A percentile compares a stretch with the other conserved stretches of the same genome.
These are phyloP conservation scores for Thermomyces lanuginosus DNA, from an alignment of 2,329 filamentous ascomycete species.

Conservation along the genomic window DNA sequence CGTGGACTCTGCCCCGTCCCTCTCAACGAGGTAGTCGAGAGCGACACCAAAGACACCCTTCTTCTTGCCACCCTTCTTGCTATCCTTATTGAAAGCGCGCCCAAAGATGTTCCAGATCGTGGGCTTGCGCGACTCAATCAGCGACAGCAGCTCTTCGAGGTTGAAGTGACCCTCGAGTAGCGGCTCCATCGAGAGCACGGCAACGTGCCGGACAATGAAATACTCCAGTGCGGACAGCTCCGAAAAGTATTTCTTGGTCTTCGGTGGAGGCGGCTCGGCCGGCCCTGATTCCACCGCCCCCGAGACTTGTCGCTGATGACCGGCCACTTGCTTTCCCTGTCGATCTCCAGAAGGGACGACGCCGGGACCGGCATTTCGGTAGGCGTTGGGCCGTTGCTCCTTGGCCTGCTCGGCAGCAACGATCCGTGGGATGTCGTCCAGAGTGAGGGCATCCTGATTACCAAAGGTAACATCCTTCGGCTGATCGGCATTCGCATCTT, in stretches of 20 bases:
- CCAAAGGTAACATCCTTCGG: conserved; percentile 73
- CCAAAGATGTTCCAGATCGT: conserved; percentile 98
- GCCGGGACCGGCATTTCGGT: conserved; percentile 59
- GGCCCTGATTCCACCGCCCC: conserved; percentile 32
- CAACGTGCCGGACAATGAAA: conserved; percentile 90
- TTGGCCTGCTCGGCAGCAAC: conserved; percentile 89
- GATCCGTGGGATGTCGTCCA: conserved; percentile 92
- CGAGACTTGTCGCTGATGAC: conserved; percentile 52
- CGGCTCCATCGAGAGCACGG: conserved; percentile 87
- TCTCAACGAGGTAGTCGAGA: conserved; percentile 75
- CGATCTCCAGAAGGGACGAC: conserved; percentile 40
- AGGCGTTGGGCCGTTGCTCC: conserved; percentile 69
- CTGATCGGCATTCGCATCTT: conserved; percentile 50
- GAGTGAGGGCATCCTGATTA: conserved; percentile 73
- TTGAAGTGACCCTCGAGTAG: conserved; percentile 78
- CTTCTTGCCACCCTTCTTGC: conserved; percentile 57
- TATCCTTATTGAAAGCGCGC: conserved; percentile 81
- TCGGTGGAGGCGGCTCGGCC: conserved; percentile 39
- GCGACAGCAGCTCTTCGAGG: conserved; percentile 77
- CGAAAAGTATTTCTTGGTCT: conserved; percentile 74
- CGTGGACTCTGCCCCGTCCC: conserved; percentile 91
- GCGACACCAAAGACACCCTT: conserved; percentile 88
- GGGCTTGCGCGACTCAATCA: conserved; percentile 84
- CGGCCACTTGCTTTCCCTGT: conserved; percentile 51
- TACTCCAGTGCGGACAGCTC: conserved; percentile 91